Evolutionary conservation across 192 early-diverging fungal species (phyloP).

Genomic region (Umbelopsis sp.): DNA sequence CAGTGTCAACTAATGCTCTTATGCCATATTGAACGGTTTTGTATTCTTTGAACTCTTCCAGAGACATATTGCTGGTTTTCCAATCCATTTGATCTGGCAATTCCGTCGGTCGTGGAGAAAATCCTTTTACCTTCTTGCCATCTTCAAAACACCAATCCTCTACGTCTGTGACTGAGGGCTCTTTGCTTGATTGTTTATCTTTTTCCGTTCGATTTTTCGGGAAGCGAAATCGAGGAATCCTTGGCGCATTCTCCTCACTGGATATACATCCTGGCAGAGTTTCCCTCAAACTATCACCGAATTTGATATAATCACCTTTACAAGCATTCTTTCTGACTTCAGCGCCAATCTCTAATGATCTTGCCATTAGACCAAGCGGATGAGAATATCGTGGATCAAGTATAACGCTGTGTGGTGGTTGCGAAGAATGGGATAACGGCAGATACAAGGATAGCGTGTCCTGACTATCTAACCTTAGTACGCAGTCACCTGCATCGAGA

Average conservation of each 20-base stretch:
- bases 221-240: not conserved
- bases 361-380: not conserved
- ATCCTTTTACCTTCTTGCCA: not conserved
- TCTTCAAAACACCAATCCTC: not conserved
- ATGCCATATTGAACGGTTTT: not conserved
- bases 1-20: slow-evolving; percentile 9
- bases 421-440: not conserved
- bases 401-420: not conserved
- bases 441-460: not conserved
- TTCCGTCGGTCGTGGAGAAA: not conserved
- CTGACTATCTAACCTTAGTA: not conserved
- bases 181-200: no score
- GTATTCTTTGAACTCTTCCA: not conserved
- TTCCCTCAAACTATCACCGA: not conserved
- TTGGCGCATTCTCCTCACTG: not conserved
- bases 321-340: not conserved
- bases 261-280: not conserved
- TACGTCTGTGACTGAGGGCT: no score
- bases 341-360: not conserved
- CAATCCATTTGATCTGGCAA: not conserved
- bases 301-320: not conserved
- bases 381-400: not conserved
- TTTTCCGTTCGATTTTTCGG: not conserved
- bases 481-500: not conserved
- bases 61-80: not conserved